Percentiles rank a stretch among this genome's conserved stretches.
Conservation (phyloP, 2,329 filamentous ascomycete species). For the Emergomyces africanus region DNA sequence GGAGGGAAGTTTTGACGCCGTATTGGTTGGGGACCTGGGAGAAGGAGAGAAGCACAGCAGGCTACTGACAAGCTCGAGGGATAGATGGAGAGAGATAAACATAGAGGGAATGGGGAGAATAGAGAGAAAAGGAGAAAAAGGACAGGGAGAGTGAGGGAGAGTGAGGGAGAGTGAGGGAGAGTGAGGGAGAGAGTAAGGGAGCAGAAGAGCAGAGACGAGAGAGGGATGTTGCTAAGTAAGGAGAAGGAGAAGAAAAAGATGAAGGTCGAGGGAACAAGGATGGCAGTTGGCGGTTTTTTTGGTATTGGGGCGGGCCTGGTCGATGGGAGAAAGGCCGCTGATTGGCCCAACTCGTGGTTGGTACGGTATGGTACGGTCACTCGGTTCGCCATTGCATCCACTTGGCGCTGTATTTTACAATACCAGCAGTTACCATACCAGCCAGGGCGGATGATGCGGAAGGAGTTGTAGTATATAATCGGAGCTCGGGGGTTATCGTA, state of each 20-base stretch:
- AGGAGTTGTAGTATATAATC: no score
- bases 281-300: neutral
- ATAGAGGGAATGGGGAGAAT: no score
- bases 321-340: neutral
- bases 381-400: neutral
- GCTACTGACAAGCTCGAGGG: conserved; percentile 9
- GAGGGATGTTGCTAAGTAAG: neutral
- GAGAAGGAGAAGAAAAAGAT: conserved; percentile 7
- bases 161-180: conserved; percentile 3
- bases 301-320: neutral
- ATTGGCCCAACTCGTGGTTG: neutral
- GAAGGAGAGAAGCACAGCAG: neutral
- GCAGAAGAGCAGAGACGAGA: conserved; percentile 6
- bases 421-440: neutral
- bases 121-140: neutral
- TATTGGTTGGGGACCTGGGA: neutral
- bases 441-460: neutral
- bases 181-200: conserved; percentile 3
- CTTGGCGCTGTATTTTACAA: neutral
- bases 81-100: no score
- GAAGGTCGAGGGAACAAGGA: conserved; percentile 8
- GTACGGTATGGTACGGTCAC: neutral
- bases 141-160: conserved; percentile 6
- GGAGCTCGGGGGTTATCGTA: neutral
- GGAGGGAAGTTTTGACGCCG: neutral